Evolutionary conservation across 106 monocot species (phyloP).

Genomic region (Iris macrosiphon): DNA sequence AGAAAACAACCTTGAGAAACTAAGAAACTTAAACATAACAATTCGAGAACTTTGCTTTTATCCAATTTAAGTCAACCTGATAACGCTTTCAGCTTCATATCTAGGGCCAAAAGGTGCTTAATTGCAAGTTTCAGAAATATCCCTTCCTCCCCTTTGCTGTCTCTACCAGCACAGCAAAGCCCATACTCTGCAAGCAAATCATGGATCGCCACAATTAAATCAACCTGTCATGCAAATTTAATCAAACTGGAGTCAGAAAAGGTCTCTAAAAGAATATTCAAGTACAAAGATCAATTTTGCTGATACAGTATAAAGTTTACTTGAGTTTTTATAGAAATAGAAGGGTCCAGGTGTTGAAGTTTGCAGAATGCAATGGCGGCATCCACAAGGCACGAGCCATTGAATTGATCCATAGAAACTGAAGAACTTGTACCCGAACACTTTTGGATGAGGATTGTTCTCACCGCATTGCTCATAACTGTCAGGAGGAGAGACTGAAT

Average conservation of each 20-base stretch:
- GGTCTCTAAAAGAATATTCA: not conserved
- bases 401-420: slow-evolving; percentile 44
- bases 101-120: slow-evolving; percentile 84
- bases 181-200: slow-evolving; percentile 97
- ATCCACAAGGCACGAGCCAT: slow-evolving; percentile 70
- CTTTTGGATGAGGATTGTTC: slow-evolving; percentile 36
- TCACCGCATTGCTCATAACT: slow-evolving; percentile 49
- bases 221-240: slow-evolving; percentile 41
- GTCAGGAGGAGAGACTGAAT: slow-evolving; percentile 67
- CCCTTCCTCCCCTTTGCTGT: slow-evolving; percentile 81
- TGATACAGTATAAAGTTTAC: slow-evolving; percentile 21
- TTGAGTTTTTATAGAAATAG: slow-evolving; percentile 72
- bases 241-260: slow-evolving; percentile 1
- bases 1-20: slow-evolving; percentile 10
- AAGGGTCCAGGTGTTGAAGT: slow-evolving; percentile 77
- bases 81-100: slow-evolving; percentile 75
- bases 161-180: slow-evolving; percentile 93
- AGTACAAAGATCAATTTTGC: not conserved
- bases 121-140: slow-evolving; percentile 92
- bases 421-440: slow-evolving; percentile 15
- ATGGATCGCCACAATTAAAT: slow-evolving; percentile 81
- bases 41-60: slow-evolving; percentile 4
- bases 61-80: slow-evolving; percentile 21
- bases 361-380: slow-evolving; percentile 84
- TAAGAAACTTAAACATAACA: slow-evolving; percentile 8